A percentile compares a stretch with the other conserved stretches of the same genome.
Conservation (phyloP, 2,329 filamentous ascomycete species). For the Chalara sp. region DNA sequence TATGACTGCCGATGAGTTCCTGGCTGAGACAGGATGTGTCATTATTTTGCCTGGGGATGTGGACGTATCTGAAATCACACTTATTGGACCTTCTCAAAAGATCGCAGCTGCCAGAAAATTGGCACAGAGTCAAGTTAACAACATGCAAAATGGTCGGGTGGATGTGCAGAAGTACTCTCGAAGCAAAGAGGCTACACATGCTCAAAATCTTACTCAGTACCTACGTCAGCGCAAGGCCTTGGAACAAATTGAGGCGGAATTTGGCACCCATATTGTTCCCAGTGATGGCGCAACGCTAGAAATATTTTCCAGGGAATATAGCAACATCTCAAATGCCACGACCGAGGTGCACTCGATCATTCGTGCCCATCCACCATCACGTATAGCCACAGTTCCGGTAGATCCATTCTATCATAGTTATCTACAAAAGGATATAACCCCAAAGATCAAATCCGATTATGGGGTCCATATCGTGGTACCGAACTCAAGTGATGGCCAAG, state of each 20-base stretch:
- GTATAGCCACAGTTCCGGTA: slow-evolving; percentile 59
- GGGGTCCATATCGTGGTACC: slow-evolving; percentile 72
- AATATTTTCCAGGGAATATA: slow-evolving; percentile 78
- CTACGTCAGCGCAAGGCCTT: slow-evolving; percentile 76
- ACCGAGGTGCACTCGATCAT: slow-evolving; percentile 70
- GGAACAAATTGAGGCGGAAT: slow-evolving; percentile 69
- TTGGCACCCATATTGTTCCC: slow-evolving; percentile 83
- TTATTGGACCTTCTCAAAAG: slow-evolving; percentile 71
- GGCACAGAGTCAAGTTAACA: slow-evolving; percentile 81
- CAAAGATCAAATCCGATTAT: slow-evolving; percentile 57
- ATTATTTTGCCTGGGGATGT: slow-evolving; percentile 72
- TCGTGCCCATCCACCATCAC: slow-evolving; percentile 64
- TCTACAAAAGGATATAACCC: slow-evolving; percentile 56
- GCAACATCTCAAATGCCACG: slow-evolving; percentile 71
- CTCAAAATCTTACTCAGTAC: slow-evolving; percentile 81
- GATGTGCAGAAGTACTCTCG: slow-evolving; percentile 62
- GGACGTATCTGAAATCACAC: slow-evolving; percentile 73
- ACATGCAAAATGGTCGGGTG: slow-evolving; percentile 77
- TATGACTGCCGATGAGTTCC: slow-evolving; percentile 76
- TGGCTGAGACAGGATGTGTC: slow-evolving; percentile 82
- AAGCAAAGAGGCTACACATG: slow-evolving; percentile 58
- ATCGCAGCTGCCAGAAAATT: slow-evolving; percentile 72
- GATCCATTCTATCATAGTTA: slow-evolving; percentile 77
- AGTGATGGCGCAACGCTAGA: slow-evolving; percentile 77
- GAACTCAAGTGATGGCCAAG: slow-evolving; percentile 49